Percentiles rank a stretch among this genome's conserved stretches.
Evolutionary conservation across 257 asterid species (phyloP).

Genomic region (Solanum megistacrolobum): DNA sequence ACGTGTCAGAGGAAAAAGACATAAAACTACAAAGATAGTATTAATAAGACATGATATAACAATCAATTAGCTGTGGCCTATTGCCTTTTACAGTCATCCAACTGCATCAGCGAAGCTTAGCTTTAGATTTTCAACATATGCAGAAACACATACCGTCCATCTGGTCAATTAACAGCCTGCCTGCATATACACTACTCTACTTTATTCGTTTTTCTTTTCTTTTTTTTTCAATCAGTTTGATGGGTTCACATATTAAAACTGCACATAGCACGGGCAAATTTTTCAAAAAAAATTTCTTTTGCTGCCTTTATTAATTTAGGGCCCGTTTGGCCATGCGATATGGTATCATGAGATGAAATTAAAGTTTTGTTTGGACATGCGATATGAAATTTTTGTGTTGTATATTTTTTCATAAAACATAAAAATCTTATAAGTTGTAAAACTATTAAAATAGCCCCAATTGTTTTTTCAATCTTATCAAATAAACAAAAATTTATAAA

Average conservation of each 20-base stretch:
- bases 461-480: too few species aligned
- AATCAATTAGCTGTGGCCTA: slow-evolving; percentile 33
- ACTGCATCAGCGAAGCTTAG: slow-evolving; percentile 27
- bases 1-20: not conserved
- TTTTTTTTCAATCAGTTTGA: not conserved
- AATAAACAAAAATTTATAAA: too few species aligned
- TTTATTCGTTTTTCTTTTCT: not conserved
- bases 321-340: too few species aligned
- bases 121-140: slow-evolving; percentile 30
- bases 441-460: too few species aligned
- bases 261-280: not conserved
- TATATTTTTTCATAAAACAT: too few species aligned
- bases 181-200: not conserved
- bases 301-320: not conserved
- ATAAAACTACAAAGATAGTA: not conserved
- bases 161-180: slow-evolving; percentile 26
- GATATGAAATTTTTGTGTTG: too few species aligned
- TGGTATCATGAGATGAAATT: too few species aligned
- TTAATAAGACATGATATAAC: slow-evolving; percentile 32
- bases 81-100: slow-evolving; percentile 14
- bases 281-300: not conserved
- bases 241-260: not conserved
- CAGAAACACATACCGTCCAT: slow-evolving; percentile 34
- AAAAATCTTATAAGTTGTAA: too few species aligned
- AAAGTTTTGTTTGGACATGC: too few species aligned